Base-by-base conservation (phyloP, 352 stramenopile genomes). In the Phytophthora syringae region DNA sequence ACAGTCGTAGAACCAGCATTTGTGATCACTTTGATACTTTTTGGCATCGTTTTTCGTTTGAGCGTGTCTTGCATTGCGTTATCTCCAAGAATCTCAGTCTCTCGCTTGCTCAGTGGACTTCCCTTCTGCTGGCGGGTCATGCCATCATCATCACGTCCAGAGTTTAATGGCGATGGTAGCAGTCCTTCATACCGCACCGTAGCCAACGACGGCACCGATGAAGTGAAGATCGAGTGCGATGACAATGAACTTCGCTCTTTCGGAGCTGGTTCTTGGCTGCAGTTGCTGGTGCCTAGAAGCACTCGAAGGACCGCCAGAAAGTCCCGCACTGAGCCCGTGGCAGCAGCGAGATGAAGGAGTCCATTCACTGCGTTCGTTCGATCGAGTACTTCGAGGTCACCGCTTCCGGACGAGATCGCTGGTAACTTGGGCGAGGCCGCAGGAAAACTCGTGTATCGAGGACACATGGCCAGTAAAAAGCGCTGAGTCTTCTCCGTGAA, bases 221-320 rank as follows among this genome's bases (percentile, higher is more conserved):
- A 50, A 27, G 62, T 69, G 9, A 80, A 34, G 22, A 75, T 28
- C 0, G 68, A 56, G 1, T 54, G 61, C 3, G 66, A 69, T 6
- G 73, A 72, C 7, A 70, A 50, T 15, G 59, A 61, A 21, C 37
- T 32, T 25, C 45, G 44, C 22, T 89, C 80, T 48, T 75, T 79
- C 16, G 12, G 18, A 0, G 1, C 25, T 48, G 36, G 6, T 3
- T 72, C 63, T 0, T 25, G 11, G 4, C 7, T 27, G 27, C 45
- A 45, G 25, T 84, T 63, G 5, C 48, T 64, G 6, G 71, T 66
- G 3, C 82, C 80, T 18, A 93, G 53, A 39, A 94, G 59, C 6
- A 94, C 73, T 28, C 64, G 64, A 1, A 94, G 10, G 3, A 84
- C 75, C 11, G 84, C 20, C 5, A 94, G 60, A 11, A 91, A 88